phyloP scores from a whole-genome alignment of 2,329 filamentous ascomycete species.

The Drechslerella coelobrocha region DNA sequence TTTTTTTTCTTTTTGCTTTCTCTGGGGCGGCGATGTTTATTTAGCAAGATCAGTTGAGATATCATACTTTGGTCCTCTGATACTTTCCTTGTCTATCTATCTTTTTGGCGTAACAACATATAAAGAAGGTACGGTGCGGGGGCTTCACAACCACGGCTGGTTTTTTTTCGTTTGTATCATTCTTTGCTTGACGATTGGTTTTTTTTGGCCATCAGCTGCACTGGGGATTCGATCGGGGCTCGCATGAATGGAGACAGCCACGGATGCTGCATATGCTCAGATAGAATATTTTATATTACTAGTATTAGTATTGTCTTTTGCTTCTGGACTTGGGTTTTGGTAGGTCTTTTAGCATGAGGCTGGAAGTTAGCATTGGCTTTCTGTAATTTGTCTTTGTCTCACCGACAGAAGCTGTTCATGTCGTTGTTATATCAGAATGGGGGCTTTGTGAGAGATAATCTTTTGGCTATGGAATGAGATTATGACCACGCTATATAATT shows the following conservation, averaged over 20 bases:
- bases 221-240: no score
- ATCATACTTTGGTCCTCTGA: neutral
- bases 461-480: no score
- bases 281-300: no score
- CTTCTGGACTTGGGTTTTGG: neutral
- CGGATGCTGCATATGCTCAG: no score
- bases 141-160: constrained; percentile 5
- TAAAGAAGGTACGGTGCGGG: constrained; percentile 6
- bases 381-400: no score
- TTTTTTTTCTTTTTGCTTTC: constrained; percentile 16
- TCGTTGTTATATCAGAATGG: constrained; percentile 22
- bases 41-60: constrained; percentile 9
- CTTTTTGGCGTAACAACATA: constrained; percentile 23
- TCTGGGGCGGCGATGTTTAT: constrained; percentile 3
- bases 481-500: no score
- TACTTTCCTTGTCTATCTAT: constrained; percentile 9
- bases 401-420: constrained; percentile 16
- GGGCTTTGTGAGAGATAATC: no score
- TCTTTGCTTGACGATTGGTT: no score
- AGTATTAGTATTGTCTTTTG: neutral
- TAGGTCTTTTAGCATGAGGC: neutral
- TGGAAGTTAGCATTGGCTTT: no score
- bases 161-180: no score
- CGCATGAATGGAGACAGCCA: no score
- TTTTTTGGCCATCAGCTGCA: no score